These are phyloP conservation scores for Cymbomonas tetramitiformis DNA, from an alignment of 139 green algal genomes.

Conservation along the genomic window DNA sequence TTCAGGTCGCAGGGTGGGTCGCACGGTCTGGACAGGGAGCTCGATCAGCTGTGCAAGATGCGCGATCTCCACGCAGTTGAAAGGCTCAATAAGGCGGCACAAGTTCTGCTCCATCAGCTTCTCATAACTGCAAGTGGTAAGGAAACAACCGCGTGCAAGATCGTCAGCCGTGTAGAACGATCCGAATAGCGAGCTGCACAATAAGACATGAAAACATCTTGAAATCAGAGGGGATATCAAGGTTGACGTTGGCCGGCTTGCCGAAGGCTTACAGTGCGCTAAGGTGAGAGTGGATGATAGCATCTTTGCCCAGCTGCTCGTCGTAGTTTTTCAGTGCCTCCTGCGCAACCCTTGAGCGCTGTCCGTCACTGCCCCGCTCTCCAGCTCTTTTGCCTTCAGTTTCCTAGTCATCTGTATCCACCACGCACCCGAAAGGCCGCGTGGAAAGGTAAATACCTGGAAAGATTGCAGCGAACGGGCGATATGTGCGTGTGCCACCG, in stretches of 20 bases:
- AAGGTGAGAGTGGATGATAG: slow-evolving; percentile 75
- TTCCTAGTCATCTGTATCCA: no score
- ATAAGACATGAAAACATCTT: no score
- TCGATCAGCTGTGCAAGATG: slow-evolving; percentile 79
- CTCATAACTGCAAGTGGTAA: no score
- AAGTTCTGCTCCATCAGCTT: slow-evolving; percentile 42
- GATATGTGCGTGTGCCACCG: slow-evolving; percentile 72
- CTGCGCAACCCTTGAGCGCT: no score
- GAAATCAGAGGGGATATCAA: no score
- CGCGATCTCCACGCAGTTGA: slow-evolving; percentile 72
- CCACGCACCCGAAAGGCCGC: no score
- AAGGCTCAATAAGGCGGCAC: slow-evolving; percentile 82
- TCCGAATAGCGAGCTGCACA: no score
- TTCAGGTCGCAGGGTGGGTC: neutral
- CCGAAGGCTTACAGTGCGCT: slow-evolving; percentile 54
- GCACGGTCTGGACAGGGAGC: slow-evolving; percentile 57
- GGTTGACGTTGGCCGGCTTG: no score
- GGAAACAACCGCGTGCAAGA: no score
- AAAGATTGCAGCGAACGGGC: slow-evolving; percentile 68
- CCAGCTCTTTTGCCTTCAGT: no score
- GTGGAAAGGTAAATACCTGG: slow-evolving; percentile 47
- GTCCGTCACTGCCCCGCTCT: no score
- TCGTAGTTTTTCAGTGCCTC: slow-evolving; percentile 52
- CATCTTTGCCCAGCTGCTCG: slow-evolving; percentile 63
- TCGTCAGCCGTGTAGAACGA: no score